Base-by-base conservation (phyloP, 768 basidiomycete genomes). In the Postia placenta region DNA sequence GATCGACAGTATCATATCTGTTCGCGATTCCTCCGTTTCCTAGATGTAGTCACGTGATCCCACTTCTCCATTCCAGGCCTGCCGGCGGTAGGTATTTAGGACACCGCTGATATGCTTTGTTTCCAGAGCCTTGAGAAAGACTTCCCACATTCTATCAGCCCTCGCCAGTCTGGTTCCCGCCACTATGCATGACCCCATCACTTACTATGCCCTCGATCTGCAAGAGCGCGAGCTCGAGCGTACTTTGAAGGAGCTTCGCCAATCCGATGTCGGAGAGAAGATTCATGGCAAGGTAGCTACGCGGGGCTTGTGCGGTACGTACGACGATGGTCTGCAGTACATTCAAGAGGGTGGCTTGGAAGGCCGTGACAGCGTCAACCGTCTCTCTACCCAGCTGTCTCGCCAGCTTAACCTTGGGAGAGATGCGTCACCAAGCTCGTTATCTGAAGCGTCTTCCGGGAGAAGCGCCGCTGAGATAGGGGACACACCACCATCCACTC, bases 201-300 rank as follows among this genome's bases (percentile, higher is more conserved):
- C 80, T 1, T 94, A 93, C 64, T 91, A 87, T 69, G 92, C 95
- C 17, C 86, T 99, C 45, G 96, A 98, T 62, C 81, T 98, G 25
- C 92, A 96, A 64, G 75, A 85, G 56, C 80, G 77, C 42, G 93
- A 96, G 61, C 81, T 98, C 22, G 76, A 81, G 50, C 83, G 92
- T 27, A 87, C 91, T 6, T 77, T 98, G 22, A 68, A 69, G 17
- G 72, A 81, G 57, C 81, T 99, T 53, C 64, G 75, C 43, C 57
- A 62, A 12, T 87, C 87, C 11, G 74, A 79, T 11, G 69, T 86
- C 27, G 90, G 90, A 24, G 56, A 69, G 9, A 65, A 71, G 27
- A 72, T 92, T 2, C 53, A 69, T 23, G 88, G 84, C 42, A 92
- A 89, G 59, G 82, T 98, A 27, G 71, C 78, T 2, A 83, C 81